phyloP scores from a whole-genome alignment of 2,329 filamentous ascomycete species.

The Lojkania enalia region DNA sequence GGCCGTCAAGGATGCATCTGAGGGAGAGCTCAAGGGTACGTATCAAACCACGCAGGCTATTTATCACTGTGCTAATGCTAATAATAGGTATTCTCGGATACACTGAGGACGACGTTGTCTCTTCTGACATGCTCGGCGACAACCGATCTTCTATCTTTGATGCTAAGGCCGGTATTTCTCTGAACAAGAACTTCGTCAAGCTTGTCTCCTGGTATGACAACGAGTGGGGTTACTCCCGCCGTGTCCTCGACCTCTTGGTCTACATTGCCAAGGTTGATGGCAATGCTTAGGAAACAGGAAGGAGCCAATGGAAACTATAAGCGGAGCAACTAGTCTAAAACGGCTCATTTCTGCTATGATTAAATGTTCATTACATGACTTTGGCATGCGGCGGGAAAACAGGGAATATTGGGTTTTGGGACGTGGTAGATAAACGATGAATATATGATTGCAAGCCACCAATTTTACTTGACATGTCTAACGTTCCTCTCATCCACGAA shows the following conservation, averaged over 20 bases:
- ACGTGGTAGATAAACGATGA: conserved; percentile 3
- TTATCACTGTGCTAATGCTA: conserved; percentile 25
- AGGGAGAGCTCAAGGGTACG: conserved; percentile 83
- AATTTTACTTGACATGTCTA: no score
- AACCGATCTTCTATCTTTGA: conserved; percentile 96
- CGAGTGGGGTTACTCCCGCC: conserved; percentile 99
- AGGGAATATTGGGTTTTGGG: neutral
- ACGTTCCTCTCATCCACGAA: no score
- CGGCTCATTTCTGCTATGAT: conserved; percentile 1
- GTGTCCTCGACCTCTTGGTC: conserved; percentile 56
- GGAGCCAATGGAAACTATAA: conserved; percentile 38
- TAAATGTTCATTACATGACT: neutral
- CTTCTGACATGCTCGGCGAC: conserved; percentile 91
- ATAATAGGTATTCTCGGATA: conserved; percentile 78
- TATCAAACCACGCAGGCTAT: no score
- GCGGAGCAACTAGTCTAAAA: neutral
- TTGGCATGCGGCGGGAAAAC: conserved; percentile 3
- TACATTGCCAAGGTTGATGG: conserved; percentile 51
- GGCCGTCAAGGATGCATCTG: conserved; percentile 79
- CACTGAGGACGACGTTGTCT: conserved; percentile 97
- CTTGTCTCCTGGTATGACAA: conserved; percentile 98
- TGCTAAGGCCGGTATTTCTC: conserved; percentile 96
- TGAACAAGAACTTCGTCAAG: conserved; percentile 99
- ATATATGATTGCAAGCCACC: conserved; percentile 1
- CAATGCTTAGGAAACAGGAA: conserved; percentile 48